Conservation (phyloP, 169 alveolate genomes). For the Eimeria praecox region DNA sequence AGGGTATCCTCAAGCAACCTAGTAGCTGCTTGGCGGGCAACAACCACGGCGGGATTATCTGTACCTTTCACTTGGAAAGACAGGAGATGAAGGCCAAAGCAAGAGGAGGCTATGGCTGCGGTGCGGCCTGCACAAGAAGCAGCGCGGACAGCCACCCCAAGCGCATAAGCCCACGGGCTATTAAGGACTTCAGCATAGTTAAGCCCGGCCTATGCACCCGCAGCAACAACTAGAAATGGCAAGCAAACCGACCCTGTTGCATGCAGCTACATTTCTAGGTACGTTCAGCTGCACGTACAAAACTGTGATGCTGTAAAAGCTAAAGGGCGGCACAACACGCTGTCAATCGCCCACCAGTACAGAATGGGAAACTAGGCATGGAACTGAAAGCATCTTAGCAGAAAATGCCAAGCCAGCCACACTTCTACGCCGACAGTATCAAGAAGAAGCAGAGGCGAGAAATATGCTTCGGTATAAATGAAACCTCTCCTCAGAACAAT, state of each 20-base stretch:
- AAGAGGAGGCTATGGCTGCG: neutral
- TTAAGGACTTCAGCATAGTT: neutral
- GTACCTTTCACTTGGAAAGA: conserved; percentile 49
- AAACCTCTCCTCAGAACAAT: neutral
- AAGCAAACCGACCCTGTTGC: neutral
- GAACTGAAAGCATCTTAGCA: neutral
- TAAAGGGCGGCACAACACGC: neutral
- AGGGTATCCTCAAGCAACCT: neutral
- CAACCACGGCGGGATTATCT: neutral
- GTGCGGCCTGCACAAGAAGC: conserved; percentile 32
- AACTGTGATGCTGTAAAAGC: neutral
- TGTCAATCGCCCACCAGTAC: neutral
- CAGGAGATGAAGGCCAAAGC: conserved; percentile 57
- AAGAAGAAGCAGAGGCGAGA: neutral
- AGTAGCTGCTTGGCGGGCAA: neutral
- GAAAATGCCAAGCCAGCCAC: neutral
- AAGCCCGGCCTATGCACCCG: neutral
- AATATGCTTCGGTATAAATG: neutral
- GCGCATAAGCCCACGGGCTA: neutral
- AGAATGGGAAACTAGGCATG: neutral
- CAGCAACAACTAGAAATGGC: neutral
- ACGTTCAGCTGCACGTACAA: neutral
- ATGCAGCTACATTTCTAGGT: neutral
- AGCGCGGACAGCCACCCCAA: neutral
- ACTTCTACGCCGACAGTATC: too few relatives aligned